Base-by-base conservation (phyloP, 2,329 filamentous ascomycete species). In the Dryadomyces quercivorus region DNA sequence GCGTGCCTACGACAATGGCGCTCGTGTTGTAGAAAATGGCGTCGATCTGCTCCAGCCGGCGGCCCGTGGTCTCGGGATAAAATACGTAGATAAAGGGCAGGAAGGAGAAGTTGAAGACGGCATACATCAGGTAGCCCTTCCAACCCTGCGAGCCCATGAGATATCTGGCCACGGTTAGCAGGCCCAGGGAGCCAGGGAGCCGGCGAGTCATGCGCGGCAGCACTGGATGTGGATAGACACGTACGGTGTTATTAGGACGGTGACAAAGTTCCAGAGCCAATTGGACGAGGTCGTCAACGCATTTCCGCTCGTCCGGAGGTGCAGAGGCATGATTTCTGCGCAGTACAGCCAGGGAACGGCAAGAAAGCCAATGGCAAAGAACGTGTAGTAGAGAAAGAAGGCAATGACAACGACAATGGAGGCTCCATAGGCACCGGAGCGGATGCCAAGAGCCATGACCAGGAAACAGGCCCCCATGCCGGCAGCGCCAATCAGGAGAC, bases 61-160 rank as follows among this genome's bases (percentile, higher is more conserved):
- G 52, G 26, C 53, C 52, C 5, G 51, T 50, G 12, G 74, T 76
- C 56, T 77, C 74, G 0, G 73, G 72, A 55, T 76, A 76, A 51
- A 76, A 67, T 50, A 75, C 65, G 60, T 71, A 75, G 3, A 72
- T 63, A 5, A 72, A 61, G 0, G 72, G 72, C 1, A 76, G 34
- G 52, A 75, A 76, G 2, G 68, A 59, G 49, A 70, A 68, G 61
- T 73, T 75, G 54, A 76, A 70, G 8, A 74, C 69, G 1, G 73
- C 70, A 68, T 70, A 80, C 49, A 80, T 70, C 42, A 80, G 70
- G 65, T 71, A 80, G 62, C 75, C 79, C 40, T 69, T 70, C 70
- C 74, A 79, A 1, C 70, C 70, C 0, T 79, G 66, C n/a, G 71
- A 73, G 20, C 70, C 62, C 50, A 68, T 69, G 2, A 75, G 65